Base-by-base conservation (phyloP, 2,329 filamentous ascomycete genomes). In the Phyllosticta citrichinensis region DNA sequence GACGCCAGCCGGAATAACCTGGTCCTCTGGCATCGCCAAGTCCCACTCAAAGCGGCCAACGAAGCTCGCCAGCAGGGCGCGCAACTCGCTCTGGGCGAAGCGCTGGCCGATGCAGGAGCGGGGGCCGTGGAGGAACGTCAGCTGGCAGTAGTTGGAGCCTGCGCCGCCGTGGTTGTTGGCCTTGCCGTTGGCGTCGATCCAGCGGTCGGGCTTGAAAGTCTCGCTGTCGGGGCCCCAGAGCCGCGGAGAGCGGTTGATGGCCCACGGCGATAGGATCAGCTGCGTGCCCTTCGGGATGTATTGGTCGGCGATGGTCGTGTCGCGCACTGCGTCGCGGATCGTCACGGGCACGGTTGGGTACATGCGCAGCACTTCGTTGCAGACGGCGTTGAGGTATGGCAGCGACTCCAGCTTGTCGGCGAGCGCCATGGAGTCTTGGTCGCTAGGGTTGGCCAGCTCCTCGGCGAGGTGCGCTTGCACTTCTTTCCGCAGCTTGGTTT, bases 401-500 rank as follows among this genome's bases (percentile, higher is more conserved):
- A 79, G 69, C n/a, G 66, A 68, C 63, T 79, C 77, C 20, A 79
- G 68, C 11, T 75, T 66, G 5, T 64, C 63, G 52, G 75, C 70
- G 8, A 61, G 55, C 4, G 30, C 33, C 19, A 30, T 35, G 3
- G 55, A 22, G 1, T 51, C 20, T n/a, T 75, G 64, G 52, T 71
- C 68, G 11, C 63, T 57, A 12, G 66, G 64, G 47, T 67, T 59
- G 14, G 58, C 58, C 50, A 62, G 64, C 51, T 63, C 71, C 59
- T 62, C 79, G 0, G 87, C 85, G 11, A 92, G 79, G 19, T 79
- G 75, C 20, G 78, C 70, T 62, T 83, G 83, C 54, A 95, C 75
- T 71, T 94, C 90, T 11, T 79, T 74, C 22, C 89, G 86, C 3
- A 95, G 81, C 2, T 80, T 80, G 22, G 73, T 73, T 74, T 94